Base-by-base conservation (phyloP, 768 basidiomycete species). In the Boletus rufocinnamomeus region DNA sequence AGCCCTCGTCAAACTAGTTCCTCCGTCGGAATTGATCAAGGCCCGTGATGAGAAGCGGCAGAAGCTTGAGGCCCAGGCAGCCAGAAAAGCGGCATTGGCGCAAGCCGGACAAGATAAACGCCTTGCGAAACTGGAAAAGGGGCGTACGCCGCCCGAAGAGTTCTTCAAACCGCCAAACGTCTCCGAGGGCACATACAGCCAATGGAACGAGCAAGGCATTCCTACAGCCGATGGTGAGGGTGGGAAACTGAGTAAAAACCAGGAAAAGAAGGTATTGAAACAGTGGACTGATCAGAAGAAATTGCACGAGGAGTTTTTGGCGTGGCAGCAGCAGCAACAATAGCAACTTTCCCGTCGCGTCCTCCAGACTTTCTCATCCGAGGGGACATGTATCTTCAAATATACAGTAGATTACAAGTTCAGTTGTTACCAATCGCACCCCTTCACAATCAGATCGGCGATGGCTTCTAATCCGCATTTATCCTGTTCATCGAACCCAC, bases 1-100 rank as follows among this genome's bases (percentile, higher is more conserved):
- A 67, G 96, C 96, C 4, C 85, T 98, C 32, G 90, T 97, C 59
- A 98, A 98, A 74, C 80, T 98, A 44, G 91, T 95, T 27, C 78
- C 91, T 40, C 87, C 95, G 2, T 83, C 84, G 14, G 85, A 91
- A 56, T 79, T 99, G 40, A 84, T 95, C 63, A 87, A 80, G 68
- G 88, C 86, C 2, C 85, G 95, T 47, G 95, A 98, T 60, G 95
- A 95, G 68, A 98, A 97, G 75, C 82, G 84, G 7, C 88, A 85
- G 4, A 81, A 81, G 50, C 78, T 78, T 19, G 87, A 88, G 59
- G 91, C 85, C 21, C 96, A 94, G 68, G 82, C 83, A 2, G 86
- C 84, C 17, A 89, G 89, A 70, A 95, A 95, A 69, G 87, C 86
- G 28, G 89, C 85, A 1, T 75, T 81, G 21, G 82, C 80, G 13